Base-by-base conservation (phyloP, 768 basidiomycete species). In the Trametopsis cervina region DNA sequence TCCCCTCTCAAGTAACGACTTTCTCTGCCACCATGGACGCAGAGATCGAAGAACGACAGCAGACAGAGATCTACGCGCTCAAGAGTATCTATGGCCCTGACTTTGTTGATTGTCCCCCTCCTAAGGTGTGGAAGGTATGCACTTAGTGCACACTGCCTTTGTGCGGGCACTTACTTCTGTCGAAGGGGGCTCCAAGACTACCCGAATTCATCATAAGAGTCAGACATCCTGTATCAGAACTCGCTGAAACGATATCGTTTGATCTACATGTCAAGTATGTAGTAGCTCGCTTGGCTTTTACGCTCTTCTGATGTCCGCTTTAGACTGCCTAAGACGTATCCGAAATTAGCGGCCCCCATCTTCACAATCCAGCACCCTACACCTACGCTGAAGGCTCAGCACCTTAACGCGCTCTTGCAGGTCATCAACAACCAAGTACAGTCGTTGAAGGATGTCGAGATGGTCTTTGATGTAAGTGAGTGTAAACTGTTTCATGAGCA, bases 281-380 rank as follows among this genome's bases (percentile, higher is more conserved):
- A 20, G 25, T 11, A 26, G 24, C 56, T 40, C n/a, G 9, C 22
- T 23, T 18, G 10, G 18, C 3, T 24, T 35, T 21, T 11, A 20
- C 15, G 25, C n/a, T 33, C 29, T 40, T 40, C 26, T 44, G 33
- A 26, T 42, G 25, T 47, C 45, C 41, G 25, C 26, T 47, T 13
- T 52, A 89, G 86, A 62, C 80, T 90, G 50, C 86, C 89, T 2
- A 87, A 81, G 64, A 88, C 86, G 44, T 91, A 91, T 59, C 89
- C 89, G n/a, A 67, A 68, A 3, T 75, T 84, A 45, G 81, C 85
- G 22, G 76, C 72, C 36, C 83, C 88, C 5, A 76, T 72, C 1
- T 85, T 91, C 54, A 70, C 75, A 5, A 74, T 89, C 35, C 76
- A 83, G 61, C 83, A 77, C 56, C 83, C 84, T 18, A 70, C 75